Percentiles rank a stretch among this genome's conserved stretches.
These are phyloP conservation scores for Penicillium silybi DNA, from an alignment of 495 filamentous ascomycete genomes.

Conservation along the genomic window DNA sequence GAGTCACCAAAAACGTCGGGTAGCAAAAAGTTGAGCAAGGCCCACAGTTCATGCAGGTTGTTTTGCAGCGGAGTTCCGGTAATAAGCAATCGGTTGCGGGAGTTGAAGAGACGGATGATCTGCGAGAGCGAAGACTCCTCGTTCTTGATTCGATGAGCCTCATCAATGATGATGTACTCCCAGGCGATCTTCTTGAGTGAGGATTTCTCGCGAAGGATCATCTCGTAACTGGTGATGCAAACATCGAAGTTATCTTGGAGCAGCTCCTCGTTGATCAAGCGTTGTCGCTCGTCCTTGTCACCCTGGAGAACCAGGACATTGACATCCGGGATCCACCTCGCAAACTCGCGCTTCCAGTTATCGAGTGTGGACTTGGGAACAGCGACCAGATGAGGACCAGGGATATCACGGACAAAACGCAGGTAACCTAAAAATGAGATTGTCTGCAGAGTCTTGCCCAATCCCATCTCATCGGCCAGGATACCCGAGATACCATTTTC, in stretches of 20 bases:
- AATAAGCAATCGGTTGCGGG: conserved; percentile 89
- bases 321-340: conserved; percentile 91
- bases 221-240: conserved; percentile 93
- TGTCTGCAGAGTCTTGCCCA: conserved; percentile 93
- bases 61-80: conserved; percentile 98
- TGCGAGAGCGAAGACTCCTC: conserved; percentile 96
- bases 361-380: conserved; percentile 98
- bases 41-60: conserved; percentile 99
- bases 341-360: conserved; percentile 97
- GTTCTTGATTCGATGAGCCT: conserved; percentile 99
- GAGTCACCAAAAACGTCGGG: conserved; percentile 98
- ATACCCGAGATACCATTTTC: conserved; percentile 99
- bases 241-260: conserved; percentile 91
- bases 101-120: conserved; percentile 96
- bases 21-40: conserved; percentile 91
- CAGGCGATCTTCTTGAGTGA: conserved; percentile 97
- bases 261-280: conserved; percentile 85
- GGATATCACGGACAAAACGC: conserved; percentile 80
- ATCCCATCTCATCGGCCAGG: conserved; percentile 94
- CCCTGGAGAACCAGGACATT: conserved; percentile 93
- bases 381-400: conserved; percentile 86
- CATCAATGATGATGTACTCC: conserved; percentile 99
- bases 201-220: conserved; percentile 92
- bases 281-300: conserved; percentile 86
- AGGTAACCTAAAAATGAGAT: conserved; percentile 91